Evolutionary conservation across 2,329 filamentous ascomycete species (phyloP).

Genomic region (Apiospora koreana): DNA sequence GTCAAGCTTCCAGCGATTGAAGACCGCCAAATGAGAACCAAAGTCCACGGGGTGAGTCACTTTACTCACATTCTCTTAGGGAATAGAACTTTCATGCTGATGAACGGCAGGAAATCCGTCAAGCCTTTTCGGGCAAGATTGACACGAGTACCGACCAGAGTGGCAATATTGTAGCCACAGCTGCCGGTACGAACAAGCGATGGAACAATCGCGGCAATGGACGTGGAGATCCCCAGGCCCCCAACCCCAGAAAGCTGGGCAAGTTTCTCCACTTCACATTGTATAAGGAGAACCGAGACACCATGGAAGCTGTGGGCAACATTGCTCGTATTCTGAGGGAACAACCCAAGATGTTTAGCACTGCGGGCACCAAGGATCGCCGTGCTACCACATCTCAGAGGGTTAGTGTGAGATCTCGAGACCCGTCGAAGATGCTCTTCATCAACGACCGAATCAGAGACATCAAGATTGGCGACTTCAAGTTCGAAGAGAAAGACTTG

Average conservation of each 20-base stretch:
- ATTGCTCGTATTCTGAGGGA: slow-evolving; percentile 73
- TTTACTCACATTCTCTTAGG: background rate
- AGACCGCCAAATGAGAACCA: slow-evolving; percentile 29
- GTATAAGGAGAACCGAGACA: slow-evolving; percentile 97
- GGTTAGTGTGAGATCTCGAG: slow-evolving; percentile 62
- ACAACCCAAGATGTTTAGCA: slow-evolving; percentile 72
- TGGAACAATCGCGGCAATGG: slow-evolving; percentile 29
- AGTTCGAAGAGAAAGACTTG: slow-evolving; percentile 70
- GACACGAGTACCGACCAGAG: slow-evolving; percentile 68
- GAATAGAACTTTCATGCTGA: slow-evolving; percentile 18
- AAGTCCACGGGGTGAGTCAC: slow-evolving; percentile 47
- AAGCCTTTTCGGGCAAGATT: slow-evolving; percentile 75
- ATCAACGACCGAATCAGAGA: slow-evolving; percentile 64
- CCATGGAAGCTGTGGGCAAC: slow-evolving; percentile 84
- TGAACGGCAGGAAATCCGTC: slow-evolving; percentile 59
- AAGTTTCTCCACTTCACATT: slow-evolving; percentile 88
- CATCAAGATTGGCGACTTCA: slow-evolving; percentile 76
- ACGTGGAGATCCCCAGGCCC: slow-evolving; percentile 23
- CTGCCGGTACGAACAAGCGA: slow-evolving; percentile 24
- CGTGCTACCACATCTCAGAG: slow-evolving; percentile 84
- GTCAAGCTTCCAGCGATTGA: slow-evolving; percentile 29
- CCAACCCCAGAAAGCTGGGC: slow-evolving; percentile 46
- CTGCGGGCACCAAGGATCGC: slow-evolving; percentile 87
- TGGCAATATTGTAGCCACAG: slow-evolving; percentile 64
- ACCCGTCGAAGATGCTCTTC: slow-evolving; percentile 60